phyloP scores from a whole-genome alignment of 2,329 filamentous ascomycete species.

The Cladobotryum protrusum region DNA sequence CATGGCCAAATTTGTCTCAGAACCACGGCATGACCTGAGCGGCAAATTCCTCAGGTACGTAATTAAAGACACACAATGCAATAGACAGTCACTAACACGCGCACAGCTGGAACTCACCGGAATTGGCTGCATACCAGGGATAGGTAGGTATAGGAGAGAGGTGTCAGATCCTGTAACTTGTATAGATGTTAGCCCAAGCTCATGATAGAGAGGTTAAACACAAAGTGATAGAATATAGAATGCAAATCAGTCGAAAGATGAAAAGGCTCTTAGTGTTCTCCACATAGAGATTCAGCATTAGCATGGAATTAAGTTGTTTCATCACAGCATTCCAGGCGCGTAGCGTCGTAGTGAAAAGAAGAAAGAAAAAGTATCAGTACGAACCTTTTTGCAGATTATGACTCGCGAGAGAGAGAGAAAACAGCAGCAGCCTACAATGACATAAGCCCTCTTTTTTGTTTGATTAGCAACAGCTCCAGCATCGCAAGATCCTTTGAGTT shows the following conservation, averaged over 20 bases:
- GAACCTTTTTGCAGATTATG: constrained; percentile 15
- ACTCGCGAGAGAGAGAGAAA: neutral
- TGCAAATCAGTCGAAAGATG: constrained; percentile 72
- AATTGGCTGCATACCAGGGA: constrained; percentile 49
- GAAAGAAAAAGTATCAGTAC: constrained; percentile 22
- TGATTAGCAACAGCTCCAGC: too few relatives aligned
- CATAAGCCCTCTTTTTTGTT: too few relatives aligned
- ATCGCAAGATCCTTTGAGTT: too few relatives aligned
- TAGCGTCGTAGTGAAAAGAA: constrained; percentile 2
- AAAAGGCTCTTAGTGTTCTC: constrained; percentile 68
- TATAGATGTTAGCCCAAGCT: constrained; percentile 14
- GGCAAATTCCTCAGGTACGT: constrained; percentile 68
- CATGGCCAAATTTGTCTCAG: constrained; percentile 70
- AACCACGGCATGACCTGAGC: constrained; percentile 59
- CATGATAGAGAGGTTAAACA: neutral
- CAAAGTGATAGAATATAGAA: constrained; percentile 4
- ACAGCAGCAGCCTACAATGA: too few relatives aligned
- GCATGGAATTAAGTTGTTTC: constrained; percentile 66
- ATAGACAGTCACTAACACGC: constrained; percentile 1
- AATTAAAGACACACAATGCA: neutral
- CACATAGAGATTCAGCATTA: constrained; percentile 67
- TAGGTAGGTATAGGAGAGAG: constrained; percentile 17
- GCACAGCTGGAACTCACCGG: constrained; percentile 34
- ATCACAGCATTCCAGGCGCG: constrained; percentile 45
- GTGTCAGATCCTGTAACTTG: constrained; percentile 4